Evolutionary conservation across 176 grass and related monocot species (phyloP), one percentile per base, ranked within the genome.

Genomic region (Aegilops umbellulata): DNA sequence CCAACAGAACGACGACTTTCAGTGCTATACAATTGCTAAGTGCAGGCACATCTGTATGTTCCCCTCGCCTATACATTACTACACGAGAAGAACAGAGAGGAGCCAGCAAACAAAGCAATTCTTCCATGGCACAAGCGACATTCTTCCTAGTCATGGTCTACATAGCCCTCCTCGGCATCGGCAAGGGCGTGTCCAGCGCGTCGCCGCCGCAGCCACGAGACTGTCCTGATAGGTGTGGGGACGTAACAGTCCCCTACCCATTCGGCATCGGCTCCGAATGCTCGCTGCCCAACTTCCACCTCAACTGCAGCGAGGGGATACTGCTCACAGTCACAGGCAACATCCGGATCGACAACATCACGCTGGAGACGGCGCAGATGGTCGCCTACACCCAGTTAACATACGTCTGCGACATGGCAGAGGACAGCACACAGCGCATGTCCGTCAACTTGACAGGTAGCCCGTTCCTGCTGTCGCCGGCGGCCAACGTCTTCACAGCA

Each of bases 401-500:
- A 11, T 63, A 63, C 60, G 23, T 10, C 23, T 63, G 60, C 10
- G 35, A 38, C 35, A 35, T 35, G 34, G 34, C 34, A 35, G 34
- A 35, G 34, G 34, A 35, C 3, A 35, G 4, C 12, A 46, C 42
- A 11, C 42, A 31, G 47, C 3, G 13, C 23, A 34, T 2, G 38
- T 32, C 20, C 58, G 5, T 3, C 32, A 53, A 83, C 71, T 10
- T 83, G 36, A 35, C 1, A 10, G 3, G 7, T 16, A 10, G 7
- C 26, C 36, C 82, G 23, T 90, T 20, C 42, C 42, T 76, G 42
- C 82, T 85, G n/a, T 89, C 87, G 2, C 3, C 24, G 4, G 41
- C 0, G 22, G 16, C 38, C 9, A 90, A 90, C 82, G 81, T 74
- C 36, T 90, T 90, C 44, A 80, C 78, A 5, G 82, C 55, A 24